A percentile compares a stretch with the other conserved stretches of the same genome.
These are phyloP conservation scores for Allomyces javanicus DNA, from an alignment of 192 early-diverging fungal genomes.

Conservation along the genomic window DNA sequence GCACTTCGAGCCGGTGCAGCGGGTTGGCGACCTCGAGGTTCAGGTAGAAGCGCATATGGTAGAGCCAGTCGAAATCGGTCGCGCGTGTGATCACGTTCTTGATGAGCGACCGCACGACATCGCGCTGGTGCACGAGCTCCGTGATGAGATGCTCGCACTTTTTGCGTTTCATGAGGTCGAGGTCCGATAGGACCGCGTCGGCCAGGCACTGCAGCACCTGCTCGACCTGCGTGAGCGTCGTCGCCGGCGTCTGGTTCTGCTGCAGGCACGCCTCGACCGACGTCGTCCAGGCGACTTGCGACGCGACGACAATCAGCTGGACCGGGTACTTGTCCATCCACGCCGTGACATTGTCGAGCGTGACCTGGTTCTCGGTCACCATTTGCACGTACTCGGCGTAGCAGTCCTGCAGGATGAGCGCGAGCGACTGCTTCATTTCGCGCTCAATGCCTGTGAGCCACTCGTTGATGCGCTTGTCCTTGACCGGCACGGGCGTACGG, in stretches of 20 bases:
- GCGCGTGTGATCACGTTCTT: slow-evolving; percentile 22
- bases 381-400: slow-evolving; percentile 31
- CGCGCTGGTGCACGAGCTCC: slow-evolving; percentile 95
- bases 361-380: slow-evolving; percentile 28
- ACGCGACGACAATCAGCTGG: slow-evolving; percentile 78
- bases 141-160: slow-evolving; percentile 98
- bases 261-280: slow-evolving; percentile 47
- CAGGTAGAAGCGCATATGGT: slow-evolving; percentile 89
- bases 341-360: slow-evolving; percentile 19
- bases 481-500: slow-evolving; percentile 54
- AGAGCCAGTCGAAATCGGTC: slow-evolving; percentile 87
- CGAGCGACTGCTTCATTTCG: slow-evolving; percentile 81
- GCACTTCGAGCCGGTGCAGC: slow-evolving; percentile 47
- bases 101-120: slow-evolving; percentile 56
- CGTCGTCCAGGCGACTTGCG: slow-evolving; percentile 78
- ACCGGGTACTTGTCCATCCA: slow-evolving; percentile 85
- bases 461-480: slow-evolving; percentile 82
- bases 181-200: slow-evolving; percentile 75
- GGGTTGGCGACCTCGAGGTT: slow-evolving; percentile 40
- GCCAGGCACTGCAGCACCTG: slow-evolving; percentile 68
- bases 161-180: slow-evolving; percentile 57
- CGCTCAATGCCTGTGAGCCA: slow-evolving; percentile 87
- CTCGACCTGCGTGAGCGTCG: slow-evolving; percentile 36
- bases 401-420: slow-evolving; percentile 48
- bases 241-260: slow-evolving; percentile 27